These are phyloP conservation scores for Davidsoniella eucalypti DNA, from an alignment of 2,329 filamentous ascomycete genomes.

Conservation along the genomic window DNA sequence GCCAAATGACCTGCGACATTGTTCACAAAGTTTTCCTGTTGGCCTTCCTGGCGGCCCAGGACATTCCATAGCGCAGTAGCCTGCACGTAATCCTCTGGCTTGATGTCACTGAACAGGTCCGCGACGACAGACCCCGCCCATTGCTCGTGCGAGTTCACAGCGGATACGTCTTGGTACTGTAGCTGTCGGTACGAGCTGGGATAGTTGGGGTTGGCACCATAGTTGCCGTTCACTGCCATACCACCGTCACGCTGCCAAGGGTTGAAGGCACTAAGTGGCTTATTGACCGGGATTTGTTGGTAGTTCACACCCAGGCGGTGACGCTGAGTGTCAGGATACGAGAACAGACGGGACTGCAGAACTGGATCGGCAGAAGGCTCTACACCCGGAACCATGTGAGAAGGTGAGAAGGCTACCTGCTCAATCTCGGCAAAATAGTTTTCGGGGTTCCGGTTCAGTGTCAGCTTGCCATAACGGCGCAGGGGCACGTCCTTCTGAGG, in stretches of 20 bases:
- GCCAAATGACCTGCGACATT: constrained; percentile 42
- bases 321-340: constrained; percentile 45
- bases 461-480: constrained; percentile 42
- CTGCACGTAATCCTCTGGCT: constrained; percentile 34
- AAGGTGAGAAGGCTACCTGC: constrained; percentile 49
- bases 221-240: constrained; percentile 53
- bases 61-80: constrained; percentile 32
- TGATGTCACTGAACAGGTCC: constrained; percentile 28
- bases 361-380: constrained; percentile 46
- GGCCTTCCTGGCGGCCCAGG: constrained; percentile 31
- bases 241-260: constrained; percentile 58
- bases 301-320: constrained; percentile 49
- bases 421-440: constrained; percentile 59
- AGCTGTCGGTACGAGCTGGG: constrained; percentile 31
- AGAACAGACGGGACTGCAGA: constrained; percentile 43
- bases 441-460: constrained; percentile 44
- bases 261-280: constrained; percentile 37
- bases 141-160: constrained; percentile 28
- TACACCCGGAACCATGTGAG: constrained; percentile 46
- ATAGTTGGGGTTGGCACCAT: constrained; percentile 44
- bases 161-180: constrained; percentile 26
- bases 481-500: constrained; percentile 46
- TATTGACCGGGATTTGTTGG: constrained; percentile 47
- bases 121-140: constrained; percentile 30
- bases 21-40: constrained; percentile 43